Evolutionary conservation across 1,284 basidiomycete genomes (phyloP), one percentile per base, ranked within the genome.

Genomic region (Cystobasidium pallidum): DNA sequence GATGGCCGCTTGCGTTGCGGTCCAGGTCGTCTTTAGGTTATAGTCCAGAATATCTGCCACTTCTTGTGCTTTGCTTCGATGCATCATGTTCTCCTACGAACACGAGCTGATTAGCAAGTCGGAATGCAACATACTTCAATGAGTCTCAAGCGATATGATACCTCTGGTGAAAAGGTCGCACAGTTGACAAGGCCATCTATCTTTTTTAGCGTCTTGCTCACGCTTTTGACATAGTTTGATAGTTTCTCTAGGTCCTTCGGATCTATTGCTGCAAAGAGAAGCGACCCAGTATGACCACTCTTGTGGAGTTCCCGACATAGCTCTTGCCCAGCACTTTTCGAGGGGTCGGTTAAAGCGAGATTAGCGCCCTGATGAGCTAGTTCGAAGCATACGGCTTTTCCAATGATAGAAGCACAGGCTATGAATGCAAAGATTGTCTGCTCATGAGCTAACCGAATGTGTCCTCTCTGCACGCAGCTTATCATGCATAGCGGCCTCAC

Each of bases 151-250:
- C n/a, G n/a, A n/a, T n/a, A n/a, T n/a, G n/a, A n/a, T 39, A 71
- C 68, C 34, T 71, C 68, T n/a, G 68, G 68, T 19, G 61, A 41
- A 24, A 39, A 64, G 19, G 61, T 71, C 19, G 68, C 68, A 34
- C 68, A 71, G 41, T 71, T 71, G 59, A 71, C 61, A 26, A 71
- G 59, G 41, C 57, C 59, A 32, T 71, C 54, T 15, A 71, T 32
- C 36, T 36, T 54, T 36, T 71, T 71, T 6, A 71, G 49, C 2
- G 68, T 71, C 39, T 64, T 71, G 30, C 32, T 47, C 3, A 47
- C 68, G 36, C 39, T 55, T 43, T 39, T 45, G 19, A 71, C 28
- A 55, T 63, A 71, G 51, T 19, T 57, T 8, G 59, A 45, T 26
- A 71, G 36, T 19, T 41, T 63, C 30, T 57, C 68, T 2, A 45